These are phyloP conservation scores for Aspergillus persii DNA, from an alignment of 2,329 filamentous ascomycete species.

Conservation along the genomic window DNA sequence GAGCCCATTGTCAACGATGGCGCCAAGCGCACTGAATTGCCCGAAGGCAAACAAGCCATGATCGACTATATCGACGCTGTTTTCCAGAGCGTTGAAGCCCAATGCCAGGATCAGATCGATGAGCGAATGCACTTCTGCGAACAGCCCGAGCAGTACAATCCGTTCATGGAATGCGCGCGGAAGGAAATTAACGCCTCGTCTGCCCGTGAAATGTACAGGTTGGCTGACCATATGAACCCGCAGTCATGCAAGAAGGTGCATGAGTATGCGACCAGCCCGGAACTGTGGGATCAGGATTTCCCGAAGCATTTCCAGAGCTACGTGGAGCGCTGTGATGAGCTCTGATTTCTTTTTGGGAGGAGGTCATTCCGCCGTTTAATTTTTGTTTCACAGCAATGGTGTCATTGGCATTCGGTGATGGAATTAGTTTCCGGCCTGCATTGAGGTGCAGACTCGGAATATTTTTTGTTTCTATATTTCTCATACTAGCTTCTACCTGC, in stretches of 20 bases:
- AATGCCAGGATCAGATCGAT: background rate
- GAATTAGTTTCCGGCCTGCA: too few relatives aligned
- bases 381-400: too few relatives aligned
- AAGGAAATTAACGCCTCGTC: background rate
- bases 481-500: too few relatives aligned
- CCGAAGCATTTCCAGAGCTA: background rate
- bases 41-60: background rate
- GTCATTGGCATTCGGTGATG: too few relatives aligned
- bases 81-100: background rate
- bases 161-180: background rate
- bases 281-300: slow-evolving; percentile 1
- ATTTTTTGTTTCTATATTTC: too few relatives aligned
- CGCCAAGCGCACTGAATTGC: background rate
- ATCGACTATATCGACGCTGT: background rate
- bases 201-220: background rate
- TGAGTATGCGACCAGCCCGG: background rate
- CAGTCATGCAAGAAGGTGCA: background rate
- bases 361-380: too few relatives aligned
- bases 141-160: background rate
- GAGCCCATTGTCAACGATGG: background rate
- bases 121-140: background rate
- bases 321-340: background rate
- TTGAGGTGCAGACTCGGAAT: too few relatives aligned
- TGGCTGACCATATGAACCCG: background rate
- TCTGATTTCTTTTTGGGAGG: background rate